Evolutionary conservation across 2,329 filamentous ascomycete genomes (phyloP).

Genomic region (Lasiodiplodia theobromae): DNA sequence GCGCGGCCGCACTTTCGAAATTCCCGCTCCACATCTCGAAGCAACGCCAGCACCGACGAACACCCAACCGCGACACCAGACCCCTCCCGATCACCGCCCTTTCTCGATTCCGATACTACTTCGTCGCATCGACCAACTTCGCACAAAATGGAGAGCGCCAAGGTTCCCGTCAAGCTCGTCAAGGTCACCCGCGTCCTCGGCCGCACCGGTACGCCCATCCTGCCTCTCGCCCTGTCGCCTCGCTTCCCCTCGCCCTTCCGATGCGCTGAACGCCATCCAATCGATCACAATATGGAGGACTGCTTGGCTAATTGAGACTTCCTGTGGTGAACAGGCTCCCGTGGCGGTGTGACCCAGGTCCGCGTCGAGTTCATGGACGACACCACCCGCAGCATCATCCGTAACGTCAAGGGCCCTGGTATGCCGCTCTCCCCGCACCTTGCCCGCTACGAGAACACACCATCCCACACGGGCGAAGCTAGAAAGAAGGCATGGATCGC

Average conservation of each 20-base stretch:
- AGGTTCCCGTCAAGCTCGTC: slow-evolving; percentile 98
- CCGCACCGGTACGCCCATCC: slow-evolving; percentile 81
- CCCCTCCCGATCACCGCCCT: slow-evolving; percentile 1
- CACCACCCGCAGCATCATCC: slow-evolving; percentile 97
- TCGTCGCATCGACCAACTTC: background rate
- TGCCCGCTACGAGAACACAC: background rate
- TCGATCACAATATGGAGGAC: background rate
- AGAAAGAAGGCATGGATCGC: background rate
- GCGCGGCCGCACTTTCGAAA: slow-evolving; percentile 27
- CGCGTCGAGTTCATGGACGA: slow-evolving; percentile 99
- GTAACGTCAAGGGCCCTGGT: slow-evolving; percentile 99
- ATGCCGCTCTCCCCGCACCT: slow-evolving; percentile 51
- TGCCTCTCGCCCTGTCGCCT: background rate
- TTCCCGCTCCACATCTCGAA: slow-evolving; percentile 20
- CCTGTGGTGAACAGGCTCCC: slow-evolving; percentile 72
- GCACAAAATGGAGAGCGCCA: slow-evolving; percentile 80
- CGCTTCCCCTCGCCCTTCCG: slow-evolving; percentile 7
- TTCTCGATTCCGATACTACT: background rate
- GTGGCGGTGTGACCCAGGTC: slow-evolving; percentile 99
- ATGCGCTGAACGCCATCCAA: background rate
- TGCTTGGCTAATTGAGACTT: slow-evolving; percentile 18
- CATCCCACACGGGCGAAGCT: background rate
- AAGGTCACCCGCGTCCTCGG: slow-evolving; percentile 98
- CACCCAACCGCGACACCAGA: slow-evolving; percentile 18
- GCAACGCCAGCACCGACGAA: slow-evolving; percentile 9